Conservation (phyloP, 179 eudicot species). For the Kewa caespitosa region DNA sequence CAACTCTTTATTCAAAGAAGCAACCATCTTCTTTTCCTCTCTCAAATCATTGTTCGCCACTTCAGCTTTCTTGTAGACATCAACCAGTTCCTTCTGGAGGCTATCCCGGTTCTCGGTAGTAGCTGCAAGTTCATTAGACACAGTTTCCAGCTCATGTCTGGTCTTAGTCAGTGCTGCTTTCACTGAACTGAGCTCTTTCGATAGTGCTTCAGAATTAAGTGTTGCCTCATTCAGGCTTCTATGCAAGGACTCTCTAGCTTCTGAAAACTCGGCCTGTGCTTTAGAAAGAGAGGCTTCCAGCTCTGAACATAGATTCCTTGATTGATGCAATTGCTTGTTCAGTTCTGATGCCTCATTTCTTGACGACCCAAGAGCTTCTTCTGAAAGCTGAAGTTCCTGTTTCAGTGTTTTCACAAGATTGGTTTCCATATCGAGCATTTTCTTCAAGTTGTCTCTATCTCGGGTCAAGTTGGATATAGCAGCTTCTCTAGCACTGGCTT, state of each 20-base stretch:
- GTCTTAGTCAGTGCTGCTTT: slow-evolving; percentile 46
- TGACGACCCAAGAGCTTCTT: slow-evolving; percentile 47
- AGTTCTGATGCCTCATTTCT: slow-evolving; percentile 57
- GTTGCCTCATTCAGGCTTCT: slow-evolving; percentile 48
- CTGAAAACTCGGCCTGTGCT: slow-evolving; percentile 41
- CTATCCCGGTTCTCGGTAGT: slow-evolving; percentile 32
- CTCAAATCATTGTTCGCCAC: slow-evolving; percentile 37
- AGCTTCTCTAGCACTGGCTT: slow-evolving; percentile 40
- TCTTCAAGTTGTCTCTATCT: slow-evolving; percentile 50
- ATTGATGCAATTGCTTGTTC: slow-evolving; percentile 35
- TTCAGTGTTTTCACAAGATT: slow-evolving; percentile 42
- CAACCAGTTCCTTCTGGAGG: slow-evolving; percentile 58
- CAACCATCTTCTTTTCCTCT: slow-evolving; percentile 49
- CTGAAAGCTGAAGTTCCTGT: slow-evolving; percentile 45
- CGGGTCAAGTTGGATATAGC: slow-evolving; percentile 49
- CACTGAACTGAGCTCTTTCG: slow-evolving; percentile 45
- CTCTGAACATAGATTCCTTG: slow-evolving; percentile 40
- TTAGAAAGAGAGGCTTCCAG: slow-evolving; percentile 53
- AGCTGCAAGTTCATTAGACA: slow-evolving; percentile 45
- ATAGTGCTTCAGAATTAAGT: slow-evolving; percentile 34
- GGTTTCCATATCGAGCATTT: slow-evolving; percentile 43
- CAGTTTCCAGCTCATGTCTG: slow-evolving; percentile 37
- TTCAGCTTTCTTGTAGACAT: slow-evolving; percentile 53
- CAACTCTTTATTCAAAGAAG: slow-evolving; percentile 48
- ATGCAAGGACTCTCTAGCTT: slow-evolving; percentile 38